Percentiles rank a stretch among this genome's conserved stretches.
Conservation (phyloP, 2,329 filamentous ascomycete species). For the Tolypocladium inflatum region DNA sequence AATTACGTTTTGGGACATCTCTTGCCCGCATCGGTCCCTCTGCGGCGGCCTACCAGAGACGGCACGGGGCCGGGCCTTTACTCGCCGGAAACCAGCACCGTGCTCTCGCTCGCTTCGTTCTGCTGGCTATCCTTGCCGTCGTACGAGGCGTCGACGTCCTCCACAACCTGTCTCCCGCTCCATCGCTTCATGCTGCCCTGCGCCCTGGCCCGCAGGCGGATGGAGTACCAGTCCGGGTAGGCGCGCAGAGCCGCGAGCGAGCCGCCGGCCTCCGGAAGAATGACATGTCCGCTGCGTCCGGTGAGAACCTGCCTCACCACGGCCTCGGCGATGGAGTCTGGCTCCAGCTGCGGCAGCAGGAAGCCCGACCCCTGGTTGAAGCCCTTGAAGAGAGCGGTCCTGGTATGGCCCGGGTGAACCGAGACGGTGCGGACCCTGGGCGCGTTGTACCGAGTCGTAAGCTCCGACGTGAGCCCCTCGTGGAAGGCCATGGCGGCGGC, state of each 20-base stretch:
- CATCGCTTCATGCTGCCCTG: slow-evolving; percentile 33
- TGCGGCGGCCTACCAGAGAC: neutral
- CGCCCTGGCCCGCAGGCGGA: slow-evolving; percentile 34
- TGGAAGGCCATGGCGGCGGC: slow-evolving; percentile 58
- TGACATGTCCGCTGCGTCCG: slow-evolving; percentile 36
- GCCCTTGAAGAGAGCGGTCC: slow-evolving; percentile 28
- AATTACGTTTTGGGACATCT: neutral
- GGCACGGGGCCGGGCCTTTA: neutral
- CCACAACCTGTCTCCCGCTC: slow-evolving; percentile 36
- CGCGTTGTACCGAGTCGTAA: slow-evolving; percentile 51
- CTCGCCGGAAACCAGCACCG: slow-evolving; percentile 20
- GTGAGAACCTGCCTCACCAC: slow-evolving; percentile 40
- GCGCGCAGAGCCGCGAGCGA: slow-evolving; percentile 34
- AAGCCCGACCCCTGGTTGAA: slow-evolving; percentile 42
- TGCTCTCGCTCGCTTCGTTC: slow-evolving; percentile 4
- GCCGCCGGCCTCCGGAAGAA: slow-evolving; percentile 32
- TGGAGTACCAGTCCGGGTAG: slow-evolving; percentile 55
- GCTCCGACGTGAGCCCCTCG: slow-evolving; percentile 52
- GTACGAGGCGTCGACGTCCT: slow-evolving; percentile 27
- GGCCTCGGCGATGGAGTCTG: slow-evolving; percentile 33
- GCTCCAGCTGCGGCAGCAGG: slow-evolving; percentile 23
- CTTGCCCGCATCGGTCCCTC: neutral
- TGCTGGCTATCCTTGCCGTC: neutral
- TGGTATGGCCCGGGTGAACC: slow-evolving; percentile 43
- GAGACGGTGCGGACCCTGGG: slow-evolving; percentile 56